A percentile compares a stretch with the other conserved stretches of the same genome.
These are phyloP conservation scores for Neofusicoccum ribis DNA, from an alignment of 2,329 filamentous ascomycete species.

Conservation along the genomic window DNA sequence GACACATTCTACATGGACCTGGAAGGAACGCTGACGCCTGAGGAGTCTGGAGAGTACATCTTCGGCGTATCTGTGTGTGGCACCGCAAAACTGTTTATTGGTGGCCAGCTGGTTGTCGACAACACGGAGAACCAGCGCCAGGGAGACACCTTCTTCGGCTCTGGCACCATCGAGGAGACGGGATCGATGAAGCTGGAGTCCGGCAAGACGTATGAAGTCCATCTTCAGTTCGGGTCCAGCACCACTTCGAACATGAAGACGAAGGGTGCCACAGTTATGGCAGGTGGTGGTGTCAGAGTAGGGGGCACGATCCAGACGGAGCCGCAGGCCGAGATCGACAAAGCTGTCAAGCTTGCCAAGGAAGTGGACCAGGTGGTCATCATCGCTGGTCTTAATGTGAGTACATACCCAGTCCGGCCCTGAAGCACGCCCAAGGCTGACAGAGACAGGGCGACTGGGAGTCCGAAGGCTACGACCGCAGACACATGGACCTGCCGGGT, in stretches of 20 bases:
- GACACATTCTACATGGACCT: constrained; percentile 22
- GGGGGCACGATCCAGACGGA: constrained; percentile 62
- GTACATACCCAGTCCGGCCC: constrained; percentile 27
- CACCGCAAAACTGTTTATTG: constrained; percentile 36
- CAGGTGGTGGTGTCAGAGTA: constrained; percentile 59
- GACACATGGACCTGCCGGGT: constrained; percentile 44
- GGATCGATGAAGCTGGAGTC: constrained; percentile 58
- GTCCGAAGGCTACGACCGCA: constrained; percentile 27
- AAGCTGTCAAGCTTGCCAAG: constrained; percentile 24
- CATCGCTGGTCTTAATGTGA: constrained; percentile 66
- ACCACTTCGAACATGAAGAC: constrained; percentile 17
- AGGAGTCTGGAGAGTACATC: constrained; percentile 20
- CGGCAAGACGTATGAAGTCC: constrained; percentile 51
- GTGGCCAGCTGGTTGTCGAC: constrained; percentile 38
- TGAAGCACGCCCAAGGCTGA: neutral
- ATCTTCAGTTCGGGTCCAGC: constrained; percentile 21
- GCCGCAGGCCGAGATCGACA: constrained; percentile 26
- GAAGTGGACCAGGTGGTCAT: constrained; percentile 66
- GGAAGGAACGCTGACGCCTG: constrained; percentile 22
- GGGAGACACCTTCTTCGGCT: constrained; percentile 65
- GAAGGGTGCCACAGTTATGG: constrained; percentile 19
- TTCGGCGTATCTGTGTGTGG: constrained; percentile 24
- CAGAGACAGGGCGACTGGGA: constrained; percentile 24
- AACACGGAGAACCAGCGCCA: constrained; percentile 52
- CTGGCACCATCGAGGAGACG: constrained; percentile 61